Evolutionary conservation across 371 early-diverging fungal genomes (phyloP), one percentile per base, ranked within the genome.

Genomic region (Apophysomyces trapeziformis): DNA sequence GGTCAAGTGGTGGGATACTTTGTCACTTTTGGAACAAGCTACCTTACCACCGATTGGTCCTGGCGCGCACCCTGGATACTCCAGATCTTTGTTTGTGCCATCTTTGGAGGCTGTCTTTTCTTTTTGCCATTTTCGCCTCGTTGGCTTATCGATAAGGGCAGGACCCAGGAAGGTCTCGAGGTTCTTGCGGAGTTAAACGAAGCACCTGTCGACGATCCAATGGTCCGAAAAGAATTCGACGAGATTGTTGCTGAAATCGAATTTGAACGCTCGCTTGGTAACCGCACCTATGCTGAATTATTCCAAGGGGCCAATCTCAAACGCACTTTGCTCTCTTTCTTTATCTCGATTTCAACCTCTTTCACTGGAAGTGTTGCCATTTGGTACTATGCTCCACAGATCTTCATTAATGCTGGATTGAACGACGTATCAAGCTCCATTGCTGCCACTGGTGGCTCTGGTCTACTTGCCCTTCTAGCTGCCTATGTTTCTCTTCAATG

Each of bases 351-450:
- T 65, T 85, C 86, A 43, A 87, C 88, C 65, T 84, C 89, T 56
- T 82, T 87, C 58, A 87, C 89, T 35, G 91, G 89, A 43, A 86
- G 84, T 64, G 85, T 86, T 56, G 80, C 85, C 56, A 86, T 89
- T 46, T 74, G 80, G 57, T 82, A 79, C 46, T 82, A 78, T 61
- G 73, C 79, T 0, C 83, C 83, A 59, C 72, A 74, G 37, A 79
- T 79, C 38, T 76, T 82, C 43, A 56, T 43, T 7, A 71, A 68
- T 18, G 80, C 79, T 8, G 83, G 83, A 50, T 47, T 82, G 35
- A 67, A 63, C 5, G 70, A 72, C 58, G 61, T 65, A 14, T 71
- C 75, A 2, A 47, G 69, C 4, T 73, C 78, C 9, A 66, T 82
- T 46, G 79, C 76, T 50, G 73, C 80, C 1, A 74, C 72, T 5